phyloP scores from a whole-genome alignment of 2,329 filamentous ascomycete species.

The Cordyceps cicadae region DNA sequence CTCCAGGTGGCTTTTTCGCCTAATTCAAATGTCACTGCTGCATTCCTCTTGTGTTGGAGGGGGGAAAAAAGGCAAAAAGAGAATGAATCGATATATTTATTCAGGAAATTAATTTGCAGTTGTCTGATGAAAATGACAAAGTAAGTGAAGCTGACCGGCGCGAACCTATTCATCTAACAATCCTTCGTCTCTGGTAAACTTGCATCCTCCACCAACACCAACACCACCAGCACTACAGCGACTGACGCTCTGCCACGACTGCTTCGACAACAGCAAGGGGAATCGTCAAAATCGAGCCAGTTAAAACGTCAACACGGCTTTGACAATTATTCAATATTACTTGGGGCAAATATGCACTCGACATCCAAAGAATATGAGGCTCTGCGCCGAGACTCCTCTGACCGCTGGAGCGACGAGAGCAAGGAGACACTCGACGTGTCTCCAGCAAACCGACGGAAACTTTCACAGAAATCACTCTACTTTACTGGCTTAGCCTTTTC shows the following conservation, averaged over 20 bases:
- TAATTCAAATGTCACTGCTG: too few relatives aligned
- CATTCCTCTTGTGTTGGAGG: too few relatives aligned
- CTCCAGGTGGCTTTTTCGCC: too few relatives aligned
- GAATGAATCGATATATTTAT: too few relatives aligned
- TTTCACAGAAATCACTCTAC: neutral
- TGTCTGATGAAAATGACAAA: neutral
- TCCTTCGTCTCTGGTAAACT: neutral
- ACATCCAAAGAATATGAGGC: neutral
- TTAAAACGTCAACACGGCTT: too few relatives aligned
- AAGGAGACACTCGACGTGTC: neutral
- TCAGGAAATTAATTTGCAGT: too few relatives aligned
- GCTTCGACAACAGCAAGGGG: too few relatives aligned
- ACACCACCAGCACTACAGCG: neutral
- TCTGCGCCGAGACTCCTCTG: neutral
- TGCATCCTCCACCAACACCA: neutral
- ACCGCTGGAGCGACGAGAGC: slow-evolving; percentile 1
- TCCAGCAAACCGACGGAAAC: neutral
- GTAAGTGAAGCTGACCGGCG: neutral
- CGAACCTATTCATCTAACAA: neutral
- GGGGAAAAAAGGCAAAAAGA: too few relatives aligned
- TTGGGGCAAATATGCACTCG: neutral
- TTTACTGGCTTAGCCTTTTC: neutral
- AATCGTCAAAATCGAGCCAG: too few relatives aligned
- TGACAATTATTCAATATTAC: too few relatives aligned
- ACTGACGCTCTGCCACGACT: too few relatives aligned